Base-by-base conservation (phyloP, 2,329 filamentous ascomycete genomes). In the Curvularia hawaiiensis region DNA sequence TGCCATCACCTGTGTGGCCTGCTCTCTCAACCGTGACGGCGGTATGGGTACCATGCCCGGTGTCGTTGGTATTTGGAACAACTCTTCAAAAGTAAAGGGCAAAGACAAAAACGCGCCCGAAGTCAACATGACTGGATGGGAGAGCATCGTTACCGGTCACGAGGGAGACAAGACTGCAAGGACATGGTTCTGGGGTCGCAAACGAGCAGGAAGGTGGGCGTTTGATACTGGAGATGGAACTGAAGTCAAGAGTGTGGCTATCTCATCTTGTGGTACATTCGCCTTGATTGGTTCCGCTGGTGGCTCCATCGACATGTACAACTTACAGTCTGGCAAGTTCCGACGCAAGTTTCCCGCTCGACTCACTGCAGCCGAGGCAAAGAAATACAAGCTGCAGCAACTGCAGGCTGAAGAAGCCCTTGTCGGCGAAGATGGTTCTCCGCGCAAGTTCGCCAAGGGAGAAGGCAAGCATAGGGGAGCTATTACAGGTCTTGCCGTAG, bases 111-210 rank as follows among this genome's bases (percentile, higher is more conserved):
- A 92, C 75, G 87, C 90, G 3, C 88, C 92, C 65, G 82, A 88
- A 55, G 90, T 88, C 67, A 85, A 87, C 47, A 88, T 87, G 80
- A 97, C 93, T 3, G 95, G 95, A 1, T 99, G 95, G 95, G 96
- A 99, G 76, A 97, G 94, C 71, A 88, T 99, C 7, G 86, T 99
- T 2, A 99, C 95, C 4, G 94, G 92, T 10, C 96, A 99, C 73
- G 89, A 89, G 70, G 87, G 89, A 50, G 94, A 98, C 70, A 84
- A 88, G 44, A 90, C 86, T 71, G 95, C 92, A 18, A 87, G 95
- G 52, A 98, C 95, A 1, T 99, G 95, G 95, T 97, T 97, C 78
- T 98, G 95, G 93, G 95, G 94, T 6, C 88, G 92, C 55, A 97
- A 96, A 78, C 88, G 90, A 68, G 93, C 95, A 48, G 95, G 95